Conservation (phyloP, 129 eudicot species). For the Lonicera japonica region DNA sequence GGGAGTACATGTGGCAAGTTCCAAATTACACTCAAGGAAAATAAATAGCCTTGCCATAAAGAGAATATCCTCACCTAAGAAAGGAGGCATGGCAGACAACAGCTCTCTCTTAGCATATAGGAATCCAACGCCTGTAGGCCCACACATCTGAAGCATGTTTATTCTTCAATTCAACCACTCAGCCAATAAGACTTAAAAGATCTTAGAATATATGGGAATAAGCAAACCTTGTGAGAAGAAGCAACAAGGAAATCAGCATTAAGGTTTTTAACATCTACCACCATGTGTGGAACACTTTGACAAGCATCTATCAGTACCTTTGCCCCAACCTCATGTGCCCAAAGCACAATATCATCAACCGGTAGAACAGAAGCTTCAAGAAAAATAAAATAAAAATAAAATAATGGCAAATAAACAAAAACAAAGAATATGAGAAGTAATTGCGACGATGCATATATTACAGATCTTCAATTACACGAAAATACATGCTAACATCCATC, state of each 20-base stretch:
- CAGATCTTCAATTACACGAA: background rate
- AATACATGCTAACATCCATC: too few relatives aligned
- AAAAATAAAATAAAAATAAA: too few relatives aligned
- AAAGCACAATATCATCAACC: slow-evolving; percentile 55
- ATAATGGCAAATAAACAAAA: background rate
- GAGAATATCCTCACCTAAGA: slow-evolving; percentile 59
- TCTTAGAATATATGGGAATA: slow-evolving; percentile 6
- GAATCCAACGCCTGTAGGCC: slow-evolving; percentile 99
- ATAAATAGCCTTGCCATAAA: background rate
- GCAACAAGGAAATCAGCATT: slow-evolving; percentile 95
- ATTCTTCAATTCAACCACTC: slow-evolving; percentile 34
- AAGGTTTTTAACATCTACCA: slow-evolving; percentile 79
- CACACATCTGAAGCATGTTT: slow-evolving; percentile 99
- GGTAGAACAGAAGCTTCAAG: slow-evolving; percentile 85
- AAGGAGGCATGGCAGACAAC: slow-evolving; percentile 86
- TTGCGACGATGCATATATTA: background rate
- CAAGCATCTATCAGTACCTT: slow-evolving; percentile 94
- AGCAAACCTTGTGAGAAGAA: slow-evolving; percentile 92
- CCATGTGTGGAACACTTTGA: slow-evolving; percentile 99
- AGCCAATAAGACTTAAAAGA: slow-evolving; percentile 3
- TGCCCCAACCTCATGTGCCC: slow-evolving; percentile 95
- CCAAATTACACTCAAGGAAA: background rate
- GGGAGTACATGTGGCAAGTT: background rate
- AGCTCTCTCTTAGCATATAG: slow-evolving; percentile 85
- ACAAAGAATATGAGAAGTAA: background rate